A percentile compares a stretch with the other conserved stretches of the same genome.
phyloP scores from a whole-genome alignment of 306 rosid genomes.

The Vigna hirtella region DNA sequence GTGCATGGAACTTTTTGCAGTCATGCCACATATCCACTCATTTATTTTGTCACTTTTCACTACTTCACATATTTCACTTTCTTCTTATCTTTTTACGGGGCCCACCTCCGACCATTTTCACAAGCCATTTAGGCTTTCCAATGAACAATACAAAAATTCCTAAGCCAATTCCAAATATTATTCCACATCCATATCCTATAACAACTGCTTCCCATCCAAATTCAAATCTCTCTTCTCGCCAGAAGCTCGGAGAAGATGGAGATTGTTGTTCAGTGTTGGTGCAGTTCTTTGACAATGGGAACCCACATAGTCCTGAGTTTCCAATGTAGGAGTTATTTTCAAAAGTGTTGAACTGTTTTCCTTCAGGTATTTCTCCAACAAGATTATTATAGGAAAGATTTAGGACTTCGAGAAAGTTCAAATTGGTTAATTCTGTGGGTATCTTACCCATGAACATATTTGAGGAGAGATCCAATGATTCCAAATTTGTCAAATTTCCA shows the following conservation, averaged over 20 bases:
- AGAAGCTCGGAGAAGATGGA: background rate
- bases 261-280: background rate
- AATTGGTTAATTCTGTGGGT: slow-evolving; percentile 31
- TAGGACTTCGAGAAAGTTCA: slow-evolving; percentile 16
- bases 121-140: background rate
- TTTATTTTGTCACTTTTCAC: too few species aligned
- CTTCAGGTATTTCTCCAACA: slow-evolving; percentile 41
- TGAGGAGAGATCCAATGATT: slow-evolving; percentile 55
- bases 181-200: slow-evolving; percentile 53
- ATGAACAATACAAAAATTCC: slow-evolving; percentile 31
- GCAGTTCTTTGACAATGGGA: too few species aligned
- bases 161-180: slow-evolving; percentile 34
- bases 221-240: slow-evolving; percentile 8
- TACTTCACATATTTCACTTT: background rate
- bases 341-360: slow-evolving; percentile 31
- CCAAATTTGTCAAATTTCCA: background rate
- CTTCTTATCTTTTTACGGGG: background rate
- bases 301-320: background rate
- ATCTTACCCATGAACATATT: slow-evolving; percentile 32
- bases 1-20: too few species aligned
- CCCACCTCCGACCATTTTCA: too few species aligned
- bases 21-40: too few species aligned
- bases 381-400: slow-evolving; percentile 47
- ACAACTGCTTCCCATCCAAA: slow-evolving; percentile 49
- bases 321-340: slow-evolving; percentile 39